These are phyloP conservation scores for Fraxinus americana DNA, from an alignment of 257 asterid genomes.

Conservation along the genomic window DNA sequence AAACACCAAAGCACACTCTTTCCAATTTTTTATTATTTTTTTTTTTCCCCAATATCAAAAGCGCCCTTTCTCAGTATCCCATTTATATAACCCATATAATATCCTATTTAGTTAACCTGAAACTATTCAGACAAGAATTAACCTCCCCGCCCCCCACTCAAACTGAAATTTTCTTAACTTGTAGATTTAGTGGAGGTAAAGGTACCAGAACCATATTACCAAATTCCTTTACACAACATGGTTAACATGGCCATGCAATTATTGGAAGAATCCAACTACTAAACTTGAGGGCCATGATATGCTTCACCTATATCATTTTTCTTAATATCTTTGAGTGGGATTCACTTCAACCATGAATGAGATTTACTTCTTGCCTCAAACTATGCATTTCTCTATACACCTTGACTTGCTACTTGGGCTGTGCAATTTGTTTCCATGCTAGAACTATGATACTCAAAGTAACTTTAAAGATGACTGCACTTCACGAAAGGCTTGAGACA, in stretches of 20 bases:
- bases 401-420: background rate
- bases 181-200: background rate
- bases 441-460: background rate
- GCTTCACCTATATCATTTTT: background rate
- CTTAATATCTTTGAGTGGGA: background rate
- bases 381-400: background rate
- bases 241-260: background rate
- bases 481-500: background rate
- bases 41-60: background rate
- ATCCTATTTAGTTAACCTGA: background rate
- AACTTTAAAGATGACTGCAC: background rate
- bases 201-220: background rate
- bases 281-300: background rate
- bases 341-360: background rate
- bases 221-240: background rate
- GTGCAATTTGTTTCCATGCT: background rate
- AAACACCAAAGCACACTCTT: background rate
- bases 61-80: background rate
- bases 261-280: background rate
- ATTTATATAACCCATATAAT: background rate
- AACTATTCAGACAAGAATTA: background rate
- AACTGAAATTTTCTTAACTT: background rate
- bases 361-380: background rate
- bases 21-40: background rate
- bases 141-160: background rate